Base-by-base conservation (phyloP, 768 basidiomycete species). In the Hirschioporus abietinus region DNA sequence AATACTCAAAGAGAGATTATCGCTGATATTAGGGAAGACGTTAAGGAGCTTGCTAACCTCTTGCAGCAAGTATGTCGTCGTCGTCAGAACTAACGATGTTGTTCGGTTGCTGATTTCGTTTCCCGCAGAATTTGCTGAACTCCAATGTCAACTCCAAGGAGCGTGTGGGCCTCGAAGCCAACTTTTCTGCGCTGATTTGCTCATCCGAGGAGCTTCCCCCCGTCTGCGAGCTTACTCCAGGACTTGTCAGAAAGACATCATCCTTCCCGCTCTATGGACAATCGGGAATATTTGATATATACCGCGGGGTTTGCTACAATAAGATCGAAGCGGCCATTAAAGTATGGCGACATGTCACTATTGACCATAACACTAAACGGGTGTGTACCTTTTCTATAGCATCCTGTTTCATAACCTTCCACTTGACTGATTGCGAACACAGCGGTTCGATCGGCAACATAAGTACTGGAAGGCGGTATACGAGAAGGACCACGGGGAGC, bases 381-480 rank as follows among this genome's bases (percentile, higher is more conserved):
- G 67, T 86, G 86, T 1, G 82, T 83, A 1, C 81, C 87, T 72
- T 86, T 86, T 70, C 79, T 82, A 7, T 73, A 87, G 30, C 82
- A 86, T 52, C 81, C 83, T 15, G 80, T 86, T 60, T 78, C 82
- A 63, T 78, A 80, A 27, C 77, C 80, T 63, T 83, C 83, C 7
- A 75, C 78, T 30, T 83, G 80, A 67, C 66, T 80, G 30, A 73
- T 78, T 65, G 85, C 84, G 70, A 62, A 76, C 71, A n/a, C 67
- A 86, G 85, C 77, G 86, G 23, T 86, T 87, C 68, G 76, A 76
- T 64, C 73, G 84, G n/a, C 86, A 87, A 71, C 82, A 82, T 8
- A 78, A 80, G 20, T 83, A 86, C 27, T 87, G 86, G 86, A 77
- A 78, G 30, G 77, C 79, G 42, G 76, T 86, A 24, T 87, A 84